Base-by-base conservation (phyloP, 495 filamentous ascomycete species). In the Choiromyces venosus region DNA sequence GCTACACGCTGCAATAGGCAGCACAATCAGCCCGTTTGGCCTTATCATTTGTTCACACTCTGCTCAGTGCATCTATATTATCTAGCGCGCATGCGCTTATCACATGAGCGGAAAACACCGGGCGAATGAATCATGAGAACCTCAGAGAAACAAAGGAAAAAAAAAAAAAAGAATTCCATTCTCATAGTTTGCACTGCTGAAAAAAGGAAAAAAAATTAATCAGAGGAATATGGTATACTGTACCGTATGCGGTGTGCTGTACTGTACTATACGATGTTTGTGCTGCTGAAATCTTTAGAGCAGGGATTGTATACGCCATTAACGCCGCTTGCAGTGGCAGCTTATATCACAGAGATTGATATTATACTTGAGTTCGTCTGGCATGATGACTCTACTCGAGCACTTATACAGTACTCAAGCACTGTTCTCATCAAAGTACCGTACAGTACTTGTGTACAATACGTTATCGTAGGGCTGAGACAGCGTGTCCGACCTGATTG, bases 391-490 rank as follows among this genome's bases (percentile, higher is more conserved):
- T n/a, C n/a, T n/a, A n/a, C n/a, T n/a, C n/a, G n/a, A n/a, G n/a
- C n/a, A n/a, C n/a, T n/a, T n/a, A n/a, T n/a, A n/a, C n/a, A n/a
- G n/a, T n/a, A n/a, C n/a, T n/a, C n/a, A n/a, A n/a, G n/a, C 52
- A 4, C 52, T 25, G 25, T 56, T 29, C 52, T 25, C 52, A 56
- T 9, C 21, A 21, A 44, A 25, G 52, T 14, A 44, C 40, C 18
- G 40, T 56, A 56, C 25, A 25, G 52, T n/a, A n/a, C n/a, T n/a
- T n/a, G n/a, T n/a, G n/a, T n/a, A n/a, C n/a, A n/a, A n/a, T n/a
- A n/a, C n/a, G n/a, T n/a, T n/a, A n/a, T n/a, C n/a, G n/a, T 56
- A 56, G 52, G 52, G 52, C 52, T 56, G 52, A 56, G 52, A 56
- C 52, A 56, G 9, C n/a, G 14, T 29, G 10, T 29, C n/a, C 52